A percentile compares a stretch with the other conserved stretches of the same genome.
phyloP scores from a whole-genome alignment of 192 early-diverging fungal genomes.

The Backusella tarrabulga region DNA sequence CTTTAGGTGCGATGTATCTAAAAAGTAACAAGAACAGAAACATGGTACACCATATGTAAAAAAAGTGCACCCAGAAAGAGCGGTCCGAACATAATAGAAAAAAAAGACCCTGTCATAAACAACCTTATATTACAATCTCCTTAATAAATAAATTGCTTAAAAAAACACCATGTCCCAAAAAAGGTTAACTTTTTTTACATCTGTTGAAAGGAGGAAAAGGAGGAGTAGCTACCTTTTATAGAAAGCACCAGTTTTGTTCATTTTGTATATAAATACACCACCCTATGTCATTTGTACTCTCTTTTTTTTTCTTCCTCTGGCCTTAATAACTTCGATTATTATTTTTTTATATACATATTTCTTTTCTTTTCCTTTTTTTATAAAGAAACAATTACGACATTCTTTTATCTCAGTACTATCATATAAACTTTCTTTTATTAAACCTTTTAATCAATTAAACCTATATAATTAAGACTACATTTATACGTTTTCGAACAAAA shows the following conservation, averaged over 20 bases:
- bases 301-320: slow-evolving; percentile 5
- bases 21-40: not conserved
- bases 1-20: not conserved
- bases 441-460: not conserved
- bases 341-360: not conserved
- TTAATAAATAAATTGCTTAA: not conserved
- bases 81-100: not conserved
- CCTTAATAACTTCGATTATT: not conserved
- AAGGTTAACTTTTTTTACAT: not conserved
- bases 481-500: not conserved
- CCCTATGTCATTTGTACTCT: slow-evolving; percentile 12
- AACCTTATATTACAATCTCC: not conserved
- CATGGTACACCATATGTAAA: not conserved
- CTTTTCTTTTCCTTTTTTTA: not conserved
- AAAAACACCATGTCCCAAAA: slow-evolving; percentile 7
- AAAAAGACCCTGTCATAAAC: not conserved
- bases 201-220: not conserved
- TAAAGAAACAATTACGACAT: not conserved
- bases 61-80: not conserved
- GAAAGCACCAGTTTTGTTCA: not conserved
- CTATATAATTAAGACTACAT: not conserved
- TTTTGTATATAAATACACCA: not conserved
- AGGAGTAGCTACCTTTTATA: not conserved
- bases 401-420: not conserved
- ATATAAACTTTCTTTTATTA: not conserved